Conservation (phyloP, 2,329 filamentous ascomycete species). For the Proliferodiscus dingleyae region DNA sequence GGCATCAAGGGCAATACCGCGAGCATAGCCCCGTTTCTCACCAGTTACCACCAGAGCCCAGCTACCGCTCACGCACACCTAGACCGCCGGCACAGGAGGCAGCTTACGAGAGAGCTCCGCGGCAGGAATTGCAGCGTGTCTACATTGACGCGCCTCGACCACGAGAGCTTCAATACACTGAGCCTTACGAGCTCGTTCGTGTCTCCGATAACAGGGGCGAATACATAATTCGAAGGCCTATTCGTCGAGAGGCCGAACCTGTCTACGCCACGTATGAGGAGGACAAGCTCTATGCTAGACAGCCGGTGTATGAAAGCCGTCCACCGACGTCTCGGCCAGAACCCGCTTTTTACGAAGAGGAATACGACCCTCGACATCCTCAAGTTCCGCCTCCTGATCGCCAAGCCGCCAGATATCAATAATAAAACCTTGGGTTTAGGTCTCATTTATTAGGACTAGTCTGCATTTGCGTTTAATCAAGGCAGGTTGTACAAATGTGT, state of each 20-base stretch:
- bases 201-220: constrained; percentile 41
- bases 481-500: constrained; percentile 11
- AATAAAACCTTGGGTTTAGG: constrained; percentile 7
- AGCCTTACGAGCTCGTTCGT: constrained; percentile 41
- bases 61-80: constrained; percentile 29
- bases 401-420: constrained; percentile 25
- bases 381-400: constrained; percentile 30
- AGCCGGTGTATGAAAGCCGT: constrained; percentile 27
- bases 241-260: constrained; percentile 32
- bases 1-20: constrained; percentile 27
- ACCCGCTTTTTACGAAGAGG: constrained; percentile 33
- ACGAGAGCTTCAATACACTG: constrained; percentile 30
- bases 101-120: constrained; percentile 29
- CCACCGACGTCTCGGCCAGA: constrained; percentile 18
- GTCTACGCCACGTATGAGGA: constrained; percentile 28
- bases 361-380: constrained; percentile 42
- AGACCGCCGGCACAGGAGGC: constrained; percentile 22
- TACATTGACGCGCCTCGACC: constrained; percentile 30
- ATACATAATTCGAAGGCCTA: constrained; percentile 42
- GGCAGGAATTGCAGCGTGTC: constrained; percentile 33
- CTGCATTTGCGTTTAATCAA: constrained; percentile 9
- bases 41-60: constrained; percentile 23
- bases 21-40: constrained; percentile 30
- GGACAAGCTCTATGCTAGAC: constrained; percentile 23
- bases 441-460: constrained; percentile 13